Evolutionary conservation across 306 rosid genomes (phyloP), one percentile per base, ranked within the genome.

Genomic region (Fragaria nilgerrensis): DNA sequence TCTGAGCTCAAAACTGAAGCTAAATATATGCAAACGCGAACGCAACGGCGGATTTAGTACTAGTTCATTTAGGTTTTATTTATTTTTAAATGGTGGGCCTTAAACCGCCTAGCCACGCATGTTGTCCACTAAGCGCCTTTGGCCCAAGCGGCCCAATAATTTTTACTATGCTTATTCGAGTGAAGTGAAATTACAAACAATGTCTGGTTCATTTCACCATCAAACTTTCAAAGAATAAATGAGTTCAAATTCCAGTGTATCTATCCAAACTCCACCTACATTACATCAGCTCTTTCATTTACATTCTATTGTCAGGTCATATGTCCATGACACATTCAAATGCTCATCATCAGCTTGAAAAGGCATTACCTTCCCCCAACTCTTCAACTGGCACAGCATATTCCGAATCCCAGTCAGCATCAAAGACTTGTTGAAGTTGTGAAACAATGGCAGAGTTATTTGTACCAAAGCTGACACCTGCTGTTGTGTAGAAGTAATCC

Each of bases 361-460:
- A 86, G 32, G 70, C 44, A 62, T 41, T 79, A 43, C 82, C 80
- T 41, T 77, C 81, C 68, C 75, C 85, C 62, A 88, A 59, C 72
- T 78, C 77, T 74, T 84, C 76, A 75, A 92, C 84, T 0, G 91
- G 91, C 72, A 92, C 74, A 80, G 86, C 87, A 79, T 95, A 92
- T 8, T 97, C 91, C 23, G 98, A 95, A 78, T 89, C 82, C 98
- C 98, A 95, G 70, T 95, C 97, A n/a, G 96, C 95, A 44, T 95
- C 88, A 74, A 95, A 95, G 19, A 92, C 78, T 75, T 86, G 82
- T 50, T 74, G 79, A 55, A 95, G 89, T 66, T 92, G 95, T 9
- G 88, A 82, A 64, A 95, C 88, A 72, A 95, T 83, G 67, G 91
- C 92, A 76, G 93, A 83, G 75, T 85, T 92, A 79, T 89, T 75